These are phyloP conservation scores for Vaccinium myrtillus DNA, from an alignment of 148 eudicot genomes.

Conservation along the genomic window DNA sequence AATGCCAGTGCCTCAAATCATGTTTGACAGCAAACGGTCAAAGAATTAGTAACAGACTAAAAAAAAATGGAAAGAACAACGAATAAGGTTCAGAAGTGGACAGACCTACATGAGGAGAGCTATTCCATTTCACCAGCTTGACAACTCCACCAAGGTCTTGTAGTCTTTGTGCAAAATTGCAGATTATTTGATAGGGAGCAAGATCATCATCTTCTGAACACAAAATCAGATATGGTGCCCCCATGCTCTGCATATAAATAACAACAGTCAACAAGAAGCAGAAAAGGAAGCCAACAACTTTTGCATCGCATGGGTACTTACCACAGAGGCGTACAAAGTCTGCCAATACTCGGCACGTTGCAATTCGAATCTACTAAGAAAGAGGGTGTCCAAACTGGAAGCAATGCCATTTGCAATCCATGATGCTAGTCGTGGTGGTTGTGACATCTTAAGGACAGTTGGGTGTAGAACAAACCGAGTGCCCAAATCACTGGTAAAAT, in stretches of 20 bases:
- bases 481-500: slow-evolving; percentile 82
- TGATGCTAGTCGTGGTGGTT: slow-evolving; percentile 62
- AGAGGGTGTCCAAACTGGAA: slow-evolving; percentile 72
- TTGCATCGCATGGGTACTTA: slow-evolving; percentile 37
- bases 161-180: slow-evolving; percentile 64
- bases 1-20: background rate
- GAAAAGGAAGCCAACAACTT: slow-evolving; percentile 11
- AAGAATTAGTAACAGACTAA: background rate
- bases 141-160: slow-evolving; percentile 79
- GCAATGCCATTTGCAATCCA: slow-evolving; percentile 71
- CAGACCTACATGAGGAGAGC: slow-evolving; percentile 91
- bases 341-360: slow-evolving; percentile 98
- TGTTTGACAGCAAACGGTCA: background rate
- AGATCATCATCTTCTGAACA: slow-evolving; percentile 92
- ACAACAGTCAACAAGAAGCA: background rate
- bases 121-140: slow-evolving; percentile 77
- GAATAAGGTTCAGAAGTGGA: slow-evolving; percentile 31
- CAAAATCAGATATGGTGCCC: slow-evolving; percentile 82
- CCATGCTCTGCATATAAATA: slow-evolving; percentile 50
- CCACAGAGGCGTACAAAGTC: slow-evolving; percentile 82
- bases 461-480: slow-evolving; percentile 79
- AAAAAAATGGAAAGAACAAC: background rate
- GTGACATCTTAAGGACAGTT: slow-evolving; percentile 62
- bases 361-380: slow-evolving; percentile 76
- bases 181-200: slow-evolving; percentile 69